Conservation (phyloP, 78 protist genomes). For the Dictyostelium citrinum region DNA sequence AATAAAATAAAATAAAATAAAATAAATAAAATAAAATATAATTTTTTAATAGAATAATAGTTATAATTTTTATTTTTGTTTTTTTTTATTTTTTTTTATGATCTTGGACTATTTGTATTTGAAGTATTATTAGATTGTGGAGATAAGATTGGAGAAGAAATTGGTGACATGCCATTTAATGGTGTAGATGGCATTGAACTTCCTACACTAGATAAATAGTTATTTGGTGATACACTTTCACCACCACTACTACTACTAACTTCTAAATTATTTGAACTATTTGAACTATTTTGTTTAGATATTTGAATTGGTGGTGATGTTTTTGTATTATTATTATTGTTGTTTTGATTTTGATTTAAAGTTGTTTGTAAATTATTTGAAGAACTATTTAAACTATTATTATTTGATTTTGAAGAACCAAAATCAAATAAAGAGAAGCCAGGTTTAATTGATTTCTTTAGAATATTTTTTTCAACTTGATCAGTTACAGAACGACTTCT, state of each 20-base stretch:
- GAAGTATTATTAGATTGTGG: background rate
- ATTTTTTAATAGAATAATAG: background rate
- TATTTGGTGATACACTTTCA: background rate
- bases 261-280: background rate
- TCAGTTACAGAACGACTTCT: slow-evolving; percentile 51
- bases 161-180: background rate
- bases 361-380: background rate
- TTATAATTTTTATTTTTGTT: background rate
- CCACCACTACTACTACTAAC: background rate
- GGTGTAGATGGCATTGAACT: slow-evolving; percentile 1
- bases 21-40: background rate
- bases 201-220: background rate
- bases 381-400: background rate
- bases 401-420: background rate
- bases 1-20: background rate
- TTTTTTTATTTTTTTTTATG: background rate
- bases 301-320: background rate
- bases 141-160: background rate
- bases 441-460: slow-evolving; percentile 31
- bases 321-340: background rate
- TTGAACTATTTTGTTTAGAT: background rate
- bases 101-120: background rate
- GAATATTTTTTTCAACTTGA: slow-evolving; percentile 61
- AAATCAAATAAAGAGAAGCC: background rate
- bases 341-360: background rate